These are phyloP conservation scores for Gossypium laxum DNA, from an alignment of 441 rosid species.

Conservation along the genomic window DNA sequence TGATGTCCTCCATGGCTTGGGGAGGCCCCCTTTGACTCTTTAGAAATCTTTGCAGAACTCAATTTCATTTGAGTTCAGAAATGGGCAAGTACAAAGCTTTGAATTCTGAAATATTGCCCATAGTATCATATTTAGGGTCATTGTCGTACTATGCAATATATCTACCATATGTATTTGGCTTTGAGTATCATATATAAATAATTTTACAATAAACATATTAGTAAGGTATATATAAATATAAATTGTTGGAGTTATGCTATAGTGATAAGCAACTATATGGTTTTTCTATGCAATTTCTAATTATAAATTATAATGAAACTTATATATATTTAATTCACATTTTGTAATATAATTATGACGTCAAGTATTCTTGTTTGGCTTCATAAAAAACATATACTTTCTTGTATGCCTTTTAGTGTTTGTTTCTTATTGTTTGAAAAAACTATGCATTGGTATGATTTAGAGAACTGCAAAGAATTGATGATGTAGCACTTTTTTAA, in stretches of 20 bases:
- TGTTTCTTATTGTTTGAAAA: too few species aligned
- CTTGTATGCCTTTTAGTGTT: too few species aligned
- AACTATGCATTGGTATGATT: too few species aligned
- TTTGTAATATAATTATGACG: neutral
- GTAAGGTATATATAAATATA: neutral
- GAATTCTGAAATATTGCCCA: neutral
- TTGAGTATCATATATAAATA: neutral
- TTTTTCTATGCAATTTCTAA: neutral
- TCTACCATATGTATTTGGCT: conserved; percentile 1
- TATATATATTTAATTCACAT: neutral
- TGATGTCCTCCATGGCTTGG: conserved; percentile 28
- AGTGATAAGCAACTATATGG: neutral
- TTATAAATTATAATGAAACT: too few species aligned
- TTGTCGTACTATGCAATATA: conserved; percentile 18
- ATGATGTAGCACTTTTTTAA: too few species aligned
- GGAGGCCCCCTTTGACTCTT: conserved; percentile 27
- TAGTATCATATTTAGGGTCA: conserved; percentile 25
- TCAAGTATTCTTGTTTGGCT: conserved; percentile 11
- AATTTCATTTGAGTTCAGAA: conserved; percentile 21
- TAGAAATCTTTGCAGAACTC: conserved; percentile 20
- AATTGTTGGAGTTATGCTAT: neutral
- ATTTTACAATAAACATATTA: too few species aligned
- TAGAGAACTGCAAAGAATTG: too few species aligned
- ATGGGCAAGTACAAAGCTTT: neutral
- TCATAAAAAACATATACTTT: neutral